Percentiles rank a stretch among this genome's conserved stretches.
Evolutionary conservation across 805 yeast genomes (phyloP).

Genomic region (Pichia californica): DNA sequence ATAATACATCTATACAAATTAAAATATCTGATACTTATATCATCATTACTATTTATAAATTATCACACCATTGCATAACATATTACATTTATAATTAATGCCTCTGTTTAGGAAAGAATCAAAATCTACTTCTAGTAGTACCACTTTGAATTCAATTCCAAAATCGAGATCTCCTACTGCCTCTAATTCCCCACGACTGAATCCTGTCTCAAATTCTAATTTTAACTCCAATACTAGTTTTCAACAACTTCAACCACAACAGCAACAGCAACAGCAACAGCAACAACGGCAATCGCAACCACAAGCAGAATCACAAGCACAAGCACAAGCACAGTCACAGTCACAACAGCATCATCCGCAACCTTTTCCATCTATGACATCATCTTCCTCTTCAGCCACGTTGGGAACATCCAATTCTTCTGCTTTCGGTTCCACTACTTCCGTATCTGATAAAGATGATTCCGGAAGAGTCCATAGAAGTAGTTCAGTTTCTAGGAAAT

Average conservation of each 20-base stretch:
- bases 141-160: neutral
- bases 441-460: neutral
- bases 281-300: neutral
- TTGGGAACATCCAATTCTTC: neutral
- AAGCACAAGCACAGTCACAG: too few relatives aligned
- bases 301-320: neutral
- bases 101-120: conserved; percentile 13
- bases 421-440: neutral
- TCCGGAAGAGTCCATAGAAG: conserved; percentile 13
- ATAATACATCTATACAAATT: too few relatives aligned
- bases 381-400: neutral
- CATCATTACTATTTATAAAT: too few relatives aligned
- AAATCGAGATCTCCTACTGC: neutral
- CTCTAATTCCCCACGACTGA: neutral
- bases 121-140: neutral
- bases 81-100: too few relatives aligned
- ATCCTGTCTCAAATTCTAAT: neutral
- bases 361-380: neutral
- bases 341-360: neutral
- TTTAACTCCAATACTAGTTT: neutral
- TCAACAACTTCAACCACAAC: neutral
- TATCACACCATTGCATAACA: too few relatives aligned
- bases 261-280: neutral
- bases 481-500: conserved; percentile 27
- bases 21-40: too few relatives aligned